Base-by-base conservation (phyloP, 805 yeast species). In the Tetrapisispora fleetii region DNA sequence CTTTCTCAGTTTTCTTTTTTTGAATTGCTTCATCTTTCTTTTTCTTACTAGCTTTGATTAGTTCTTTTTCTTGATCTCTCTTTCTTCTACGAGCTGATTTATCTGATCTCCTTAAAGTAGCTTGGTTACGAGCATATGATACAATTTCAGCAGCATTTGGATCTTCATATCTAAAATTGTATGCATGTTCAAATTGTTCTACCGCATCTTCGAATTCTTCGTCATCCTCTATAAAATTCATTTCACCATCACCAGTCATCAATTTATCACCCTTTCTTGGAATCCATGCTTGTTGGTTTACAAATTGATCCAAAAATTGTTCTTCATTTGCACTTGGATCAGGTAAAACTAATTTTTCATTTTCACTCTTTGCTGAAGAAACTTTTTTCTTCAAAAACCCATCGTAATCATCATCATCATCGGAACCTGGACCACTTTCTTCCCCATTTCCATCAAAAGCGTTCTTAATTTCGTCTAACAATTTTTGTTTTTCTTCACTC, bases 121-220 rank as follows among this genome's bases (percentile, higher is more conserved):
- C 95, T 67, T 89, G 96, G 40, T 74, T 83, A 77, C 99, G 88
- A 2, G 98, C 97, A 70, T 91, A 93, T 17, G 95, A 83, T 18
- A 90, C 83, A 65, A 93, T 86, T 59, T 91, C 96, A 0, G 91
- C 87, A 7, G 96, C 77, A 54, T 81, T 79, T 16, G 95, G 89
- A 59, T 90, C 97, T 67, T 93, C 99, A 64, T 78, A 93, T 63
- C 99, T 78, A 74, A 91, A 91, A 61, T 93, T 93, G 69, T 90
- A 91, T 0, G 95, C 96, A 53, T 80, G 80, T 67, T 93, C 99
- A 58, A 87, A 89, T 59, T 79, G 72, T 58, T 93, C 99, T 6
- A 85, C 96, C 2, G 95, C 93, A 40, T 87, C 85, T 44, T 91
- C 97, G 60, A 90, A 90, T 48, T 85, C 93, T 43, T 83, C 91